phyloP scores from a whole-genome alignment of 2,329 filamentous ascomycete genomes.

The Laburnicola sp. region DNA sequence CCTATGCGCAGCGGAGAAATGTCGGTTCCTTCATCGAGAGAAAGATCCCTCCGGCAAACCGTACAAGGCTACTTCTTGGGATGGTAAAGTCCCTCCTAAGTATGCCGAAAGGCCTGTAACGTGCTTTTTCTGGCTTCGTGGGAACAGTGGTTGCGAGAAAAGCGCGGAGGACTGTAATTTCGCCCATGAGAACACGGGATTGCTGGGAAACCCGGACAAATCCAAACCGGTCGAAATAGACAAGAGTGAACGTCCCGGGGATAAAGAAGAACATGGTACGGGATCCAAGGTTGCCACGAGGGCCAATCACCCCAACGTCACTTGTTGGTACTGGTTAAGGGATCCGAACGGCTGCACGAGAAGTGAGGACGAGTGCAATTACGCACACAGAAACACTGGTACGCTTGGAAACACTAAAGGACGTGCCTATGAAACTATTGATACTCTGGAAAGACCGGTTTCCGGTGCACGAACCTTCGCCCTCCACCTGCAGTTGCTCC shows the following conservation, averaged over 20 bases:
- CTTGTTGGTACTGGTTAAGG: slow-evolving; percentile 31
- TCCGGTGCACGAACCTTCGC: not conserved
- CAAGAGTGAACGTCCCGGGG: not conserved
- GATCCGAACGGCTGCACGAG: slow-evolving; percentile 13
- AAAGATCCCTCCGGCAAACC: slow-evolving; percentile 21
- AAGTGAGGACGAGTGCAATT: slow-evolving; percentile 15
- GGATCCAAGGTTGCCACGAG: not conserved
- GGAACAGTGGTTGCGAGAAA: slow-evolving; percentile 19
- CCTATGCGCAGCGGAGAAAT: slow-evolving; percentile 14
- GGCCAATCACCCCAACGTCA: slow-evolving; percentile 11
- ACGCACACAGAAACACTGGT: slow-evolving; percentile 23
- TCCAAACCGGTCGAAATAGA: not conserved
- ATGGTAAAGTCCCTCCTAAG: slow-evolving; percentile 30
- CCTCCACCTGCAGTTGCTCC: not conserved
- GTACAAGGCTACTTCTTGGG: slow-evolving; percentile 18
- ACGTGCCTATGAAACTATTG: not conserved
- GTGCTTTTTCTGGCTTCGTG: slow-evolving; percentile 31
- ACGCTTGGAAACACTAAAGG: not conserved
- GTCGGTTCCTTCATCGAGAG: slow-evolving; percentile 34
- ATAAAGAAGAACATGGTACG: not conserved
- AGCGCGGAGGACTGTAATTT: slow-evolving; percentile 27
- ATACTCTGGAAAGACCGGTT: not conserved
- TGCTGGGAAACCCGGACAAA: not conserved
- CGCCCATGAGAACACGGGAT: slow-evolving; percentile 38
- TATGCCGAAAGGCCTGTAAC: slow-evolving; percentile 32